phyloP scores from a whole-genome alignment of 441 rosid species.

The Melastoma candidum region DNA sequence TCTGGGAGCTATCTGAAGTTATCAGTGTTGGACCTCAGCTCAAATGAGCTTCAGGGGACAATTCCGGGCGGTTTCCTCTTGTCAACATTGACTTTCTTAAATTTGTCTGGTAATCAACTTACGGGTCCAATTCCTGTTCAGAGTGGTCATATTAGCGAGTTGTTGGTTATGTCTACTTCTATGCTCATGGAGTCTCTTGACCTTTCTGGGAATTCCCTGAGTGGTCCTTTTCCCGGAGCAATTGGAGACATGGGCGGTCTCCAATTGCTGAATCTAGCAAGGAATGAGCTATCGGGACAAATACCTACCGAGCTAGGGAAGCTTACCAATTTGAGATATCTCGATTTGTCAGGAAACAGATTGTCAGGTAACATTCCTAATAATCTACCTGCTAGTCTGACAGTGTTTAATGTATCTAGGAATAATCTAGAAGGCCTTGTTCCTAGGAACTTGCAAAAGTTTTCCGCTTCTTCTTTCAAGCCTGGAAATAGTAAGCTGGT shows the following conservation, averaged over 20 bases:
- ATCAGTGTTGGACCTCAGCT: constrained; percentile 64
- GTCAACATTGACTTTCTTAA: constrained; percentile 52
- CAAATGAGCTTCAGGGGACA: constrained; percentile 49
- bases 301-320: constrained; percentile 68
- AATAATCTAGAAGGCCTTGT: constrained; percentile 66
- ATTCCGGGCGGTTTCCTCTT: constrained; percentile 56
- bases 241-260: constrained; percentile 58
- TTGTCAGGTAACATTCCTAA: constrained; percentile 64
- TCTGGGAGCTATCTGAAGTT: constrained; percentile 33
- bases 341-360: constrained; percentile 73
- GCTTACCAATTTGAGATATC: constrained; percentile 53
- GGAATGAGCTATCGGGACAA: constrained; percentile 53
- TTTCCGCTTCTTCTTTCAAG: constrained; percentile 44
- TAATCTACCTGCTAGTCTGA: constrained; percentile 46
- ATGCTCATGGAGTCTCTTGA: constrained; percentile 75
- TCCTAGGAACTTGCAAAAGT: constrained; percentile 45
- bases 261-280: constrained; percentile 54
- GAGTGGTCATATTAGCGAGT: constrained; percentile 44
- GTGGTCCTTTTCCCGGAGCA: constrained; percentile 52
- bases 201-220: constrained; percentile 69
- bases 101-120: constrained; percentile 71
- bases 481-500: constrained; percentile 56
- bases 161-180: constrained; percentile 34
- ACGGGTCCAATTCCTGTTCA: constrained; percentile 61
- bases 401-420: constrained; percentile 59